Evolutionary conservation across 2,329 filamentous ascomycete genomes (phyloP), one percentile per base, ranked within the genome.

Genomic region (Fusarium falciforme): DNA sequence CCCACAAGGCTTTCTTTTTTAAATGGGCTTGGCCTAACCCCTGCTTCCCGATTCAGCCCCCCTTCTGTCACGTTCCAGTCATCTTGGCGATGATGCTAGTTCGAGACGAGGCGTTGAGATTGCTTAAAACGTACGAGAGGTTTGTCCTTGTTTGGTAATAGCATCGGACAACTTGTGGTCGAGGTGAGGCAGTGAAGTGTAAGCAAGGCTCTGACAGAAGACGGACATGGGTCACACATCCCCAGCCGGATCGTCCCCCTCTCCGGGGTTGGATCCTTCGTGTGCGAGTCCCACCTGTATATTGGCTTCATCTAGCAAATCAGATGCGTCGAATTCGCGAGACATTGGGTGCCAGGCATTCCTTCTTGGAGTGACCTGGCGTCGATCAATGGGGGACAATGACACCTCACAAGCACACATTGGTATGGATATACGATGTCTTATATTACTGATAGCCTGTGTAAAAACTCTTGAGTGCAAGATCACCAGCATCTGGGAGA

Each of bases 231-330:
- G 16, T 31, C 25, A 29, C 20, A 25, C 42, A 17, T 29, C 27
- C 40, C 17, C 52, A 9, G 31, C 59, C 65, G 47, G 67, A 73
- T 74, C 71, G 49, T 47, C 68, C n/a, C 25, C 20, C 40, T 31
- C 49, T 27, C 49, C 29, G 52, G 31, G 61, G 55, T 69, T 55
- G 35, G 65, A 74, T 74, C 71, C 71, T 69, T 49, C 62, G 36
- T 38, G 55, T 35, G 11, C n/a, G 10, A 35, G 67, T 7, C 10
- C 47, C 47, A 52, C 47, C 10, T 20, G 27, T 52, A 52, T 52
- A 52, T 52, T 52, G 47, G 20, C 17, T 52, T 52, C 49, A 58
- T 64, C 17, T 64, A 33, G 36, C 67, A 38, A 71, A 74, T 71
- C 66, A 70, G 20, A 6, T 2, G 12, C 10, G n/a, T 31, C n/a